Conservation (phyloP, 2,329 filamentous ascomycete species). For the Ceratocystis destructans region DNA sequence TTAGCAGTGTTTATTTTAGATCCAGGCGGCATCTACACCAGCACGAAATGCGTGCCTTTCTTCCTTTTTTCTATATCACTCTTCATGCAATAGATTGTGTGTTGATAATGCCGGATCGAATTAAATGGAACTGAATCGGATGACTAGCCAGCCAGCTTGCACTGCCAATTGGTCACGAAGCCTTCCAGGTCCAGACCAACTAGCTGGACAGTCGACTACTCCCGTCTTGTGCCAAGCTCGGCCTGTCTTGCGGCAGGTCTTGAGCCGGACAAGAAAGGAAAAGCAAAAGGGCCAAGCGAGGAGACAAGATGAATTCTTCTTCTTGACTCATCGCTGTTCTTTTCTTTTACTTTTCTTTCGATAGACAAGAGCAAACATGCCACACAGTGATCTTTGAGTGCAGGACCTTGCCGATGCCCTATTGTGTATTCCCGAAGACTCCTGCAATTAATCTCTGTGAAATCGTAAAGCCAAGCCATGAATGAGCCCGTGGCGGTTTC, state of each 20-base stretch:
- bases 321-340: background rate
- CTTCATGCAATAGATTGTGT: too few relatives aligned
- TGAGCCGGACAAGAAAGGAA: conserved; percentile 15
- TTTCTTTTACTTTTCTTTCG: background rate
- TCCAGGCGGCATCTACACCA: too few relatives aligned
- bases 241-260: conserved; percentile 11
- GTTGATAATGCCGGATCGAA: too few relatives aligned
- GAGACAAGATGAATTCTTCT: background rate
- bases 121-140: too few relatives aligned
- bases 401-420: conserved; percentile 17
- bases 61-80: too few relatives aligned
- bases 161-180: too few relatives aligned
- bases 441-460: conserved; percentile 20
- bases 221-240: conserved; percentile 19
- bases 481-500: too few relatives aligned
- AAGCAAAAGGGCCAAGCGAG: background rate
- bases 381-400: conserved; percentile 20
- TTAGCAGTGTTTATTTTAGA: too few relatives aligned
- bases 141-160: too few relatives aligned
- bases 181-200: too few relatives aligned
- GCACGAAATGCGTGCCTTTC: too few relatives aligned
- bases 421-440: conserved; percentile 11
- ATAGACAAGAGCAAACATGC: conserved; percentile 16
- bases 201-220: background rate
- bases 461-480: conserved; percentile 4